Evolutionary conservation across 1,284 basidiomycete species (phyloP).

Genomic region (Apiotrichum mycotoxinovorans): DNA sequence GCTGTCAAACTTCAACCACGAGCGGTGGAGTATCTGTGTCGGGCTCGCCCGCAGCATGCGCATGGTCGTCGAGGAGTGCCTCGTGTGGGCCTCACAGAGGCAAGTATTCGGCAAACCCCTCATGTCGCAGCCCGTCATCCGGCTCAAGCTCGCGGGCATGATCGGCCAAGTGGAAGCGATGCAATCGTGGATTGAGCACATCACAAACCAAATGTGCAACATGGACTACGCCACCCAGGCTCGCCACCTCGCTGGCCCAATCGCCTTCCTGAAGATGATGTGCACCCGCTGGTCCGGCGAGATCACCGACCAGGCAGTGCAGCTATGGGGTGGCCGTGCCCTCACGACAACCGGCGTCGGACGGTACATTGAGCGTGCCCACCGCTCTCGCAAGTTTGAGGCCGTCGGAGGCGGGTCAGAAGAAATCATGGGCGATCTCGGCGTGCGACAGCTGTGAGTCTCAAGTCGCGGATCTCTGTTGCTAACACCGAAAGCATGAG

Average conservation of each 20-base stretch:
- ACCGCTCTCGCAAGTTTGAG: conserved; percentile 73
- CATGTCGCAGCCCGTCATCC: conserved; percentile 74
- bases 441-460: conserved; percentile 51
- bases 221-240: conserved; percentile 72
- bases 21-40: conserved; percentile 48
- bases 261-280: conserved; percentile 60
- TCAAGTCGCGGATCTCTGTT: background rate
- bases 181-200: conserved; percentile 82
- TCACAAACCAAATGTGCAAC: conserved; percentile 88
- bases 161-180: conserved; percentile 76
- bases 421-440: conserved; percentile 55
- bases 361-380: conserved; percentile 53
- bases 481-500: background rate
- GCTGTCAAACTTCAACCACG: conserved; percentile 50
- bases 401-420: conserved; percentile 58
- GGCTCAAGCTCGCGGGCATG: conserved; percentile 69
- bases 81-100: conserved; percentile 67
- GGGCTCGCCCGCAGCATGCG: conserved; percentile 39
- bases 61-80: conserved; percentile 47
- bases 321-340: conserved; percentile 46
- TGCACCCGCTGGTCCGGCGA: conserved; percentile 44
- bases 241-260: conserved; percentile 47
- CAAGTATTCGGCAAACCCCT: conserved; percentile 84
- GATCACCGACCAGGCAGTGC: conserved; percentile 54
- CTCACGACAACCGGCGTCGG: conserved; percentile 53